Evolutionary conservation across 2,329 filamentous ascomycete genomes (phyloP).

Genomic region (Penicillium sp.): DNA sequence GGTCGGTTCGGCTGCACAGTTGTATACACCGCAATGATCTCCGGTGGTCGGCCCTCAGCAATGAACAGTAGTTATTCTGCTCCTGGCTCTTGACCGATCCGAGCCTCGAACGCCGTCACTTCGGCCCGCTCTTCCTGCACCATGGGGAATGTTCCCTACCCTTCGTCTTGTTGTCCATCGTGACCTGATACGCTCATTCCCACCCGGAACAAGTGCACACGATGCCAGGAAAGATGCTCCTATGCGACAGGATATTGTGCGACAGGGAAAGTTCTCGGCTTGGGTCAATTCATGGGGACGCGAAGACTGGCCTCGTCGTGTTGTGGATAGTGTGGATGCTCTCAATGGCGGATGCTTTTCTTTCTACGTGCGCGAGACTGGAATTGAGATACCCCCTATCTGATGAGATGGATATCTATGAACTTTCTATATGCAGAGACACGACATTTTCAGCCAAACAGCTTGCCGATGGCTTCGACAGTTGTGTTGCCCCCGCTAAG

Average conservation of each 20-base stretch:
- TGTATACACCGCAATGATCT: conserved; percentile 36
- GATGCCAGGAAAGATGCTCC: conserved; percentile 34
- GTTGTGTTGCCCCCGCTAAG: conserved; percentile 63
- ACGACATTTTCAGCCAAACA: conserved; percentile 40
- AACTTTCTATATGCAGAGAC: not conserved
- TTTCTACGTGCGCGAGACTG: conserved; percentile 26
- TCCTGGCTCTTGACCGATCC: conserved; percentile 15
- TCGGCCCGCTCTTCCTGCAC: conserved; percentile 33
- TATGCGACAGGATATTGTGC: conserved; percentile 34
- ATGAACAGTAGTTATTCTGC: conserved; percentile 6
- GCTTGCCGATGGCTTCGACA: conserved; percentile 54
- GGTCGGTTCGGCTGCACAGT: conserved; percentile 36
- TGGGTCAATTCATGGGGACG: conserved; percentile 37
- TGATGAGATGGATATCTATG: conserved; percentile 3
- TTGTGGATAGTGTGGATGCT: conserved; percentile 27
- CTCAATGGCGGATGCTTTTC: conserved; percentile 29
- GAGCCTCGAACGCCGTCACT: conserved; percentile 25
- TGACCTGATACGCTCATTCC: conserved; percentile 34
- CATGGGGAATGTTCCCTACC: conserved; percentile 38
- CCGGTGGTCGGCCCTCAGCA: conserved; percentile 10
- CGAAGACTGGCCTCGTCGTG: conserved; percentile 33
- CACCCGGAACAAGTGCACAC: conserved; percentile 27
- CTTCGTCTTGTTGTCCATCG: conserved; percentile 37
- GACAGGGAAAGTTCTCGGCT: conserved; percentile 31
- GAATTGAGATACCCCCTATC: conserved; percentile 19